phyloP scores from a whole-genome alignment of 345 rosid genomes.

The Clarkia xantiana region DNA sequence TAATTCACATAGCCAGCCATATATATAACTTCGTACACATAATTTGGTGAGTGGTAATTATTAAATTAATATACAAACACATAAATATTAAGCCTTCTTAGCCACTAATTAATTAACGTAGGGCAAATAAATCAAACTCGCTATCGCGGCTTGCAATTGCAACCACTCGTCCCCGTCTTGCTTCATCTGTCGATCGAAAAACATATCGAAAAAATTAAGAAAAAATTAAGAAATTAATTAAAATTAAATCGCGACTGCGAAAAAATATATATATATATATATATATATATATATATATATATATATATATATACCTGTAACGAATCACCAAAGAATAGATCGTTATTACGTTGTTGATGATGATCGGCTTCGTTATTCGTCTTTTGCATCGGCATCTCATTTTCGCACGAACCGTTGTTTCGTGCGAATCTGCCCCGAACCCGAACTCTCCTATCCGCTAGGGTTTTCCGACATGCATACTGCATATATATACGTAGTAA shows the following conservation, averaged over 20 bases:
- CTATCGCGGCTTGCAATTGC: slow-evolving; percentile 68
- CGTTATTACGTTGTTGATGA: slow-evolving; percentile 24
- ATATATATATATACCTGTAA: slow-evolving; percentile 39
- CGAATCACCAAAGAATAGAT: slow-evolving; percentile 15
- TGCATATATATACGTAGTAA: slow-evolving; percentile 12
- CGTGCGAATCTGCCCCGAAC: slow-evolving; percentile 86
- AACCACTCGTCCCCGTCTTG: slow-evolving; percentile 60
- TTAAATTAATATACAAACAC: not conserved
- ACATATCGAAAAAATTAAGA: slow-evolving; percentile 1
- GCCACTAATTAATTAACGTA: no score
- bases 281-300: no score
- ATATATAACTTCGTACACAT: no score
- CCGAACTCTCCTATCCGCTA: slow-evolving; percentile 81
- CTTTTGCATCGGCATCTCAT: slow-evolving; percentile 28
- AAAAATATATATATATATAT: no score
- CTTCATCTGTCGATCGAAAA: slow-evolving; percentile 15
- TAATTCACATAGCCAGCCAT: no score
- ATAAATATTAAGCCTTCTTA: slow-evolving; percentile 16
- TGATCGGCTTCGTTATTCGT: slow-evolving; percentile 14
- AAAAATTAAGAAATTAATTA: no score
- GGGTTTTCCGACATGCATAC: slow-evolving; percentile 89
- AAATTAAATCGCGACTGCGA: no score
- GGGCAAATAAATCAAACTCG: slow-evolving; percentile 49
- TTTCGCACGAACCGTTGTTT: slow-evolving; percentile 39
- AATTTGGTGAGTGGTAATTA: no score